A percentile compares a stretch with the other conserved stretches of the same genome.
These are phyloP conservation scores for Crepidotus variabilis DNA, from an alignment of 768 basidiomycete genomes.

Conservation along the genomic window DNA sequence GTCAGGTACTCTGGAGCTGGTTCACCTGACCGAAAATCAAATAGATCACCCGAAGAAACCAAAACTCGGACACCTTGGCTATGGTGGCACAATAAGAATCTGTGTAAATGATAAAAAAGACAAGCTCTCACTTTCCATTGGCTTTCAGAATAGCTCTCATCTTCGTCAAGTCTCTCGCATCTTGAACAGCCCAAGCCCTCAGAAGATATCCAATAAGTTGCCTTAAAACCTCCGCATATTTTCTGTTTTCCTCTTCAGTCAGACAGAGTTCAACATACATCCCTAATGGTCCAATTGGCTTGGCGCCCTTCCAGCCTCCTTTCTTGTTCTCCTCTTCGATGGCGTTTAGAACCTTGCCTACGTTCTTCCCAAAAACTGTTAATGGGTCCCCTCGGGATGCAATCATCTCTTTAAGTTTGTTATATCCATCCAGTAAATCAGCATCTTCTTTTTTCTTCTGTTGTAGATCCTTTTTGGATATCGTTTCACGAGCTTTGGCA, in stretches of 20 bases:
- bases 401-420: neutral
- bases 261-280: neutral
- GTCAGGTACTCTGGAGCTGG: constrained; percentile 2
- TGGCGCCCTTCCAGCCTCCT: neutral
- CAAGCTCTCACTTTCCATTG: neutral
- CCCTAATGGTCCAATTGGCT: constrained; percentile 4
- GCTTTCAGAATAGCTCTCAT: neutral
- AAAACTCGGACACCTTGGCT: neutral
- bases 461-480: neutral
- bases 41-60: constrained; percentile 2
- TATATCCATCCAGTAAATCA: neutral
- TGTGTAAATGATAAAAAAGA: neutral
- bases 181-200: neutral
- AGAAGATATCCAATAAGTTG: neutral
- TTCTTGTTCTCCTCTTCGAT: neutral
- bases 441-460: neutral
- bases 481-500: neutral
- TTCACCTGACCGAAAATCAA: constrained; percentile 1
- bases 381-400: constrained; percentile 3
- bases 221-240: neutral
- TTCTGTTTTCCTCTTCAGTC: neutral
- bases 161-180: neutral
- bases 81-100: neutral
- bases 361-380: neutral
- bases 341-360: neutral